phyloP scores from a whole-genome alignment of 108 stramenopile genomes.

The Conticribra guillardii region DNA sequence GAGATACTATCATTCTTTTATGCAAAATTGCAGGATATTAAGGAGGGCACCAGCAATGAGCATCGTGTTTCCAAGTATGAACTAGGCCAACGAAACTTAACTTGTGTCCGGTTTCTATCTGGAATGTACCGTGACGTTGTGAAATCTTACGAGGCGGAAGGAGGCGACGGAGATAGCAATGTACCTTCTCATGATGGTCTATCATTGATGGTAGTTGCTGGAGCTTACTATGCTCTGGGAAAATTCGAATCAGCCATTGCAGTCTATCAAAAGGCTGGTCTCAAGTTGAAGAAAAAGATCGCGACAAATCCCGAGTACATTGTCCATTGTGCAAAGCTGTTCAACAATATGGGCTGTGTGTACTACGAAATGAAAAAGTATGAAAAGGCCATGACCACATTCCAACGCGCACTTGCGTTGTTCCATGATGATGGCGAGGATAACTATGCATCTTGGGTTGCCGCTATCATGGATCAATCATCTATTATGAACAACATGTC shows the following conservation, averaged over 20 bases:
- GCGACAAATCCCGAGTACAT: constrained; percentile 33
- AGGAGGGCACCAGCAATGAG: constrained; percentile 3
- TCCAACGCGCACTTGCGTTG: constrained; percentile 44
- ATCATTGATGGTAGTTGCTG: constrained; percentile 43
- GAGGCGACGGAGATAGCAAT: constrained; percentile 11
- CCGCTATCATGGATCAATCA: constrained; percentile 46
- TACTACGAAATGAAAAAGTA: constrained; percentile 55
- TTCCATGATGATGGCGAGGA: constrained; percentile 42
- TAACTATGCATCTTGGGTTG: constrained; percentile 37
- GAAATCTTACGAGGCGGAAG: constrained; percentile 10
- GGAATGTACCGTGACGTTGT: constrained; percentile 48
- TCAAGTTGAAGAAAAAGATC: constrained; percentile 39
- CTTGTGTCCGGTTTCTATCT: constrained; percentile 39
- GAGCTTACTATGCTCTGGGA: constrained; percentile 47
- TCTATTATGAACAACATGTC: constrained; percentile 56
- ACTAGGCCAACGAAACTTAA: constrained; percentile 31
- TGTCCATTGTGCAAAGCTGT: constrained; percentile 44
- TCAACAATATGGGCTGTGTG: constrained; percentile 50
- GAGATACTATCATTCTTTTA: background rate
- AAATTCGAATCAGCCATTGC: constrained; percentile 41
- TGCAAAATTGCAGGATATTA: background rate
- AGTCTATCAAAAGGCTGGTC: constrained; percentile 42
- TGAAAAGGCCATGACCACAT: constrained; percentile 53
- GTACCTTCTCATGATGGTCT: constrained; percentile 37
- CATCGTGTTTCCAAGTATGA: constrained; percentile 19